These are phyloP conservation scores for Cyberlindnera suaveolens DNA, from an alignment of 805 yeast species.

Conservation along the genomic window DNA sequence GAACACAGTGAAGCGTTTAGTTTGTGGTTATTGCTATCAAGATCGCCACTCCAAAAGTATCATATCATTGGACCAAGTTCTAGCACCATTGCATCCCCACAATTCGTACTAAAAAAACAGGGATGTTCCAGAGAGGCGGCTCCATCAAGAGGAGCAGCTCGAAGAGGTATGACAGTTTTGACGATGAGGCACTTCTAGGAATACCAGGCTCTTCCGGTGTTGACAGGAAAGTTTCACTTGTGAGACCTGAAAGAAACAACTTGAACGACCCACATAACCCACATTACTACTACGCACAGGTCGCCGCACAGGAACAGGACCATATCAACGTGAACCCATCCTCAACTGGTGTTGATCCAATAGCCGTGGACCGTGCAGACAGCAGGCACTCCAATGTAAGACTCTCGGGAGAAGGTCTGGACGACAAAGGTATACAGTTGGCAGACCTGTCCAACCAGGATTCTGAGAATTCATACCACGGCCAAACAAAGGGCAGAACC, in stretches of 20 bases:
- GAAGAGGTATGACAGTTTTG: slow-evolving; percentile 21
- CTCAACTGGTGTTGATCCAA: slow-evolving; percentile 65
- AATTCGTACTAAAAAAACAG: too few species aligned
- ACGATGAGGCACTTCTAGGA: slow-evolving; percentile 30
- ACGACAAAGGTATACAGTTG: slow-evolving; percentile 15
- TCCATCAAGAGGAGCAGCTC: slow-evolving; percentile 19
- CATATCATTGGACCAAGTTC: too few species aligned
- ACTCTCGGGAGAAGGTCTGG: slow-evolving; percentile 6
- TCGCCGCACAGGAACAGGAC: slow-evolving; percentile 57
- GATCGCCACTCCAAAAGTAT: too few species aligned
- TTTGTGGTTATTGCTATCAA: too few species aligned
- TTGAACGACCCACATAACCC: slow-evolving; percentile 63
- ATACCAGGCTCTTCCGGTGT: slow-evolving; percentile 12
- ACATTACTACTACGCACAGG: slow-evolving; percentile 70
- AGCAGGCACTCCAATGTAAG: slow-evolving; percentile 10
- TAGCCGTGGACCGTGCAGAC: slow-evolving; percentile 13
- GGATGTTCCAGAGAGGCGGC: slow-evolving; percentile 22
- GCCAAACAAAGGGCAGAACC: slow-evolving; percentile 36
- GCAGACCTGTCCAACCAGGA: slow-evolving; percentile 13
- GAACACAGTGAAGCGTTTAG: too few species aligned
- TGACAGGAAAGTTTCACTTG: slow-evolving; percentile 57
- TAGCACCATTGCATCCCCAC: too few species aligned
- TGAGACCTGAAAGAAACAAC: slow-evolving; percentile 78
- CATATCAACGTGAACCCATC: slow-evolving; percentile 64
- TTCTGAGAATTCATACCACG: not conserved